Conservation (phyloP, 345 rosid genomes). For the Bruguiera sexangula region DNA sequence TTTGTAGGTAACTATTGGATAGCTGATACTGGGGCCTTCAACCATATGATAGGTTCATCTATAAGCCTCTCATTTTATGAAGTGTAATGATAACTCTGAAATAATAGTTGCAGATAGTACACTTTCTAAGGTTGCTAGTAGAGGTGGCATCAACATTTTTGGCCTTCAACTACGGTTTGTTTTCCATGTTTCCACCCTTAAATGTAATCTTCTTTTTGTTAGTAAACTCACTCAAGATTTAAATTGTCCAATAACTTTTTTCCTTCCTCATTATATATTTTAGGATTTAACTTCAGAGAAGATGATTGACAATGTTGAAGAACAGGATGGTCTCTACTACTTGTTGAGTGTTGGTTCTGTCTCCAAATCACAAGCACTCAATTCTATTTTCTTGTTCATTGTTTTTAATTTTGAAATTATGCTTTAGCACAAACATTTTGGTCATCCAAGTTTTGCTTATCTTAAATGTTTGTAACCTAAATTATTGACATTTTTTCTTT, state of each 20-base stretch:
- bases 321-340: not conserved
- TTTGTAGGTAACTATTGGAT: not conserved
- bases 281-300: not conserved
- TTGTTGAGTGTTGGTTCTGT: not conserved
- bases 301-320: constrained; percentile 11
- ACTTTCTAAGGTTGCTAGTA: not conserved
- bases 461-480: not conserved
- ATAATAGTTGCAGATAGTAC: constrained; percentile 1
- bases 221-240: constrained; percentile 3
- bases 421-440: not conserved
- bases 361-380: not conserved
- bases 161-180: not conserved
- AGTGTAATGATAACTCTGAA: not conserved
- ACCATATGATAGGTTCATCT: not conserved
- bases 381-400: not conserved
- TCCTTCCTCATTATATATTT: not conserved
- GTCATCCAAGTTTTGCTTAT: not conserved
- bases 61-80: not conserved
- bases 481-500: not conserved
- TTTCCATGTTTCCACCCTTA: not conserved
- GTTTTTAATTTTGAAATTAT: not conserved
- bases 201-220: not conserved
- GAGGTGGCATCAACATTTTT: not conserved
- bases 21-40: not conserved
- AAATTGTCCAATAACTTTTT: not conserved